Evolutionary conservation across 192 early-diverging fungal genomes (phyloP).

Genomic region (Endogone sp.): DNA sequence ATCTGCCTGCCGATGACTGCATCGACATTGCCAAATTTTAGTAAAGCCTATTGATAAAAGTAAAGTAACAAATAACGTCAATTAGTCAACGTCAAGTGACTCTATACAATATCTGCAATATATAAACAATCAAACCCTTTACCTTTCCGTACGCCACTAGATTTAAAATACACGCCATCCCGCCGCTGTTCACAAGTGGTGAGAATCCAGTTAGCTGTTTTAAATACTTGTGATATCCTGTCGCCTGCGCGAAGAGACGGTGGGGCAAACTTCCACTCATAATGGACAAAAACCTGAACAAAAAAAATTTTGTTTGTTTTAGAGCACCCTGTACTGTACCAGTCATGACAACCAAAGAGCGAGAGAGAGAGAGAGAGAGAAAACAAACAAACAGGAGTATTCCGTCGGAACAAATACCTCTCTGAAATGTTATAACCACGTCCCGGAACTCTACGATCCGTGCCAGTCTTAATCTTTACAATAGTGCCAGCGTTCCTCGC

Average conservation of each 20-base stretch:
- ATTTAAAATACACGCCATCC: conserved; percentile 24
- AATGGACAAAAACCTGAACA: conserved; percentile 11
- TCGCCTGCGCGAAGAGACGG: conserved; percentile 18
- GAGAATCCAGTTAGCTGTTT: conserved; percentile 5
- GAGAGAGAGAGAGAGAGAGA: too few species aligned
- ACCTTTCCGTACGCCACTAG: conserved; percentile 15
- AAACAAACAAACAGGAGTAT: too few species aligned
- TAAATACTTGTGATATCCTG: conserved; percentile 2
- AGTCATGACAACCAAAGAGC: too few species aligned
- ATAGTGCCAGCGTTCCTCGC: conserved; percentile 15
- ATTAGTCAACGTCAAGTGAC: too few species aligned
- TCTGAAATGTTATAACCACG: conserved; percentile 19
- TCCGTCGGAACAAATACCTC: neutral
- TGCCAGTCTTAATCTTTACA: conserved; percentile 16
- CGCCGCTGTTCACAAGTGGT: conserved; percentile 15
- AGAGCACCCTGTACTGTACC: neutral
- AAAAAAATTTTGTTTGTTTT: neutral
- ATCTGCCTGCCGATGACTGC: neutral
- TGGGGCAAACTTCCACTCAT: conserved; percentile 17
- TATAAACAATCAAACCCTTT: neutral
- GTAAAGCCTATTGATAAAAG: neutral
- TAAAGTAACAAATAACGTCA: too few species aligned
- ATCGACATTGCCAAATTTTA: neutral
- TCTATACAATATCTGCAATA: neutral
- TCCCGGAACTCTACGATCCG: conserved; percentile 19